These are phyloP conservation scores for Penicillium italicum DNA, from an alignment of 2,329 filamentous ascomycete species.

Conservation along the genomic window DNA sequence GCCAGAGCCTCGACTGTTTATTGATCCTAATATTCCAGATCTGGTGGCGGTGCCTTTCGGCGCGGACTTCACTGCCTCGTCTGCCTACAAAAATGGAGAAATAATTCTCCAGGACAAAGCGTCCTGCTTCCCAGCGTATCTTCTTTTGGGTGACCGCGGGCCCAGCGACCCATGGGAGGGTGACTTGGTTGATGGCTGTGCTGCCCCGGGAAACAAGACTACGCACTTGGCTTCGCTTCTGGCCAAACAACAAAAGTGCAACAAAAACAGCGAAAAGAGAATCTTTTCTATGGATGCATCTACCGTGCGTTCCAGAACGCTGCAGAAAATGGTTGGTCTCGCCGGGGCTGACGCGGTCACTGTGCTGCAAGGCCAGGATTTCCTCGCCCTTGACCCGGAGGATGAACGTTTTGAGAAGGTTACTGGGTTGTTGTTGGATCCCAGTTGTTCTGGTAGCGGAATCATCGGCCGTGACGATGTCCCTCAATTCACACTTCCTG, in stretches of 20 bases:
- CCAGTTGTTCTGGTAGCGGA: slow-evolving; percentile 91
- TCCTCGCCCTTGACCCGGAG: slow-evolving; percentile 68
- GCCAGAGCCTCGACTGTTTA: slow-evolving; percentile 49
- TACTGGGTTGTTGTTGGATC: slow-evolving; percentile 80
- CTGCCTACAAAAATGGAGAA: slow-evolving; percentile 69
- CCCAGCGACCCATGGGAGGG: slow-evolving; percentile 47
- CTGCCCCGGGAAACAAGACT: slow-evolving; percentile 95
- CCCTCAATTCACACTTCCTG: slow-evolving; percentile 63
- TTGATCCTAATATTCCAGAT: slow-evolving; percentile 81
- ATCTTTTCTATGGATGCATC: slow-evolving; percentile 52
- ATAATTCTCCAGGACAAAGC: slow-evolving; percentile 96
- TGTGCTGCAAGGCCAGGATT: slow-evolving; percentile 74
- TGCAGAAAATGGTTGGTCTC: slow-evolving; percentile 78
- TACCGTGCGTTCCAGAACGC: slow-evolving; percentile 60
- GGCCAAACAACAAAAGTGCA: slow-evolving; percentile 26
- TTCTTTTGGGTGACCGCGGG: slow-evolving; percentile 59
- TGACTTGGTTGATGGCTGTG: slow-evolving; percentile 85
- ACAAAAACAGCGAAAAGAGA: slow-evolving; percentile 31
- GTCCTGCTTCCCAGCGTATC: slow-evolving; percentile 90
- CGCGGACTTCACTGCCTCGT: slow-evolving; percentile 67
- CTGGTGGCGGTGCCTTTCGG: slow-evolving; percentile 73
- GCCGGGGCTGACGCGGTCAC: slow-evolving; percentile 68
- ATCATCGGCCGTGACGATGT: slow-evolving; percentile 85
- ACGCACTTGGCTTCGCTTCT: slow-evolving; percentile 84
- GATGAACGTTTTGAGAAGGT: slow-evolving; percentile 64